phyloP scores from a whole-genome alignment of 768 basidiomycete genomes.

The Daedalea quercina region DNA sequence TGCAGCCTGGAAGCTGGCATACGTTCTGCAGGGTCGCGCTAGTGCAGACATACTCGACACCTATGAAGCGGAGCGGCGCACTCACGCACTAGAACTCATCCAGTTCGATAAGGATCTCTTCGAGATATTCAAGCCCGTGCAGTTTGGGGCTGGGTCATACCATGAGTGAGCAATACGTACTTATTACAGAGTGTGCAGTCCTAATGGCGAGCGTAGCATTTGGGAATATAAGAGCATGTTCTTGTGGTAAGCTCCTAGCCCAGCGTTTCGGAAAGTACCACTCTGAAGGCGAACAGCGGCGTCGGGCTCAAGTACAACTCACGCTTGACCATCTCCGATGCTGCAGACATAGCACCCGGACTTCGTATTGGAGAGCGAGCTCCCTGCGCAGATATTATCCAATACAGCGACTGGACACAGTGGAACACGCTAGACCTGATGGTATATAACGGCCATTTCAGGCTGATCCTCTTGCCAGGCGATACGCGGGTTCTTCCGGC shows the following conservation, averaged over 20 bases:
- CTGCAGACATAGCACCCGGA: conserved; percentile 30
- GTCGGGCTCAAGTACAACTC: conserved; percentile 46
- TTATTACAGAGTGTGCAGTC: background rate
- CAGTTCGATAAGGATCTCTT: conserved; percentile 45
- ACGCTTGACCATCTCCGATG: conserved; percentile 35
- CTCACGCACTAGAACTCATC: conserved; percentile 68
- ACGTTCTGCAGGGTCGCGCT: conserved; percentile 51
- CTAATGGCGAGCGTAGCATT: background rate
- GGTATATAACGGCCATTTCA: conserved; percentile 46
- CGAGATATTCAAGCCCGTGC: conserved; percentile 38
- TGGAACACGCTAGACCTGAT: conserved; percentile 49
- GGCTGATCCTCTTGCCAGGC: conserved; percentile 48
- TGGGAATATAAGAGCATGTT: background rate
- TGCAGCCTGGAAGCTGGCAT: conserved; percentile 53
- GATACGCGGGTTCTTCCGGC: conserved; percentile 14
- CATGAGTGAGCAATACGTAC: background rate
- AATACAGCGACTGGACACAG: conserved; percentile 43
- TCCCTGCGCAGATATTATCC: conserved; percentile 40
- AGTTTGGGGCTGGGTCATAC: conserved; percentile 31
- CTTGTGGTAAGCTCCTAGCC: background rate
- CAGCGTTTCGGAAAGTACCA: conserved; percentile 38
- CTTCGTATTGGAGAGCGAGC: conserved; percentile 48
- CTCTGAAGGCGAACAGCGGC: conserved; percentile 32
- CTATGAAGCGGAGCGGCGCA: conserved; percentile 61
- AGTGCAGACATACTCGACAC: conserved; percentile 41